Evolutionary conservation across 495 filamentous ascomycete genomes (phyloP), one percentile per base, ranked within the genome.

Genomic region (Umbilicaria muhlenbergii): DNA sequence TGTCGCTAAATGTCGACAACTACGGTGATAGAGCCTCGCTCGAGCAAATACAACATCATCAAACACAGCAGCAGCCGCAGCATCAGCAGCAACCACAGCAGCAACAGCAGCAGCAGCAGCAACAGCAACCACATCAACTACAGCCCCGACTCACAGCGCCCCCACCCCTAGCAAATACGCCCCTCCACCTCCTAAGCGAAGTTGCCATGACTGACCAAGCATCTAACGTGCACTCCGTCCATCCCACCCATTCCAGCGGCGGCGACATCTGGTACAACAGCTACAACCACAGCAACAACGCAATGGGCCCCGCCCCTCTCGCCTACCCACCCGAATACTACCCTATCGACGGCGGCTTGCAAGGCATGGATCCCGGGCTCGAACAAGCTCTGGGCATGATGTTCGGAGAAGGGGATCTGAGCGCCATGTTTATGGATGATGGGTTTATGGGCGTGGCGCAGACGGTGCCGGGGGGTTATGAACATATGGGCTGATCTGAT

Each of bases 111-210:
- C 24, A 28, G 6, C 24, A 28, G 24, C 24, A 28, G 0, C 24
- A 2, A 4, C 24, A 28, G 24, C 24, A 28, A 28, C 24, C 1
- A 28, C 24, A 28, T 1, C 24, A 6, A 6, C 24, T 1, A 6
- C 24, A 28, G 6, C 24, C 24, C 24, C 24, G 6, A 28, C 24
- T 28, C 24, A 1, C 5, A 28, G 24, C 1, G 1, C 24, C 24
- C 24, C 24, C 3, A 28, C 24, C 24, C 24, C 24, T 55, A 37
- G 42, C 50, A 14, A 71, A 70, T 47, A 77, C 73, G 0, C 74
- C 73, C 0, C 63, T 82, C 12, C 76, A 81, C 42, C 55, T 85
- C 7, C 66, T 85, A 13, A 81, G 78, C 43, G 79, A 81, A 53
- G 70, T 83, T 32, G 79, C 79, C 21, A 77, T 74, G 45, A 70